Percentiles rank a stretch among this genome's conserved stretches.
These are phyloP conservation scores for Suillus variegatus DNA, from an alignment of 768 basidiomycete genomes.

Conservation along the genomic window DNA sequence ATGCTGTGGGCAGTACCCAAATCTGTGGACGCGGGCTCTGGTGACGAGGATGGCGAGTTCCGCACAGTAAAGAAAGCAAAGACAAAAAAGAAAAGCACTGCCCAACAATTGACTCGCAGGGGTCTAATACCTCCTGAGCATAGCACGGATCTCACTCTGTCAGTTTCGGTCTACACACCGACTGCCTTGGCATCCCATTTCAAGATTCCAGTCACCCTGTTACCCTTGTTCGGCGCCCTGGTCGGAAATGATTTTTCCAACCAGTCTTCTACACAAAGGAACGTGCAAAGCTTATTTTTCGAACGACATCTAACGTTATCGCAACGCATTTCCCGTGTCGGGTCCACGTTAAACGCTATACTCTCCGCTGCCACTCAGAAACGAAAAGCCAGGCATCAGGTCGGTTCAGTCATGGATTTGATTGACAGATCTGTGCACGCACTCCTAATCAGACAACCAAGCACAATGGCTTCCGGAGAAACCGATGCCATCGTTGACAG, in stretches of 20 bases:
- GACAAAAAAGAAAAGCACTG: constrained; percentile 44
- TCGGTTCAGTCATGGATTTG: constrained; percentile 75
- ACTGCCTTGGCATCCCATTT: constrained; percentile 61
- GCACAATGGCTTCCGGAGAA: constrained; percentile 58
- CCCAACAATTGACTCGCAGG: constrained; percentile 17
- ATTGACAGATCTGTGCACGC: constrained; percentile 67
- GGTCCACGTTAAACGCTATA: constrained; percentile 55
- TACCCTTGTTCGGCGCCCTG: constrained; percentile 77
- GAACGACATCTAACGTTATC: constrained; percentile 54
- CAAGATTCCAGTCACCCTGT: constrained; percentile 64
- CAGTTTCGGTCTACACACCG: constrained; percentile 63
- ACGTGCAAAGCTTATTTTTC: constrained; percentile 67
- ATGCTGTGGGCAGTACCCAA: constrained; percentile 60
- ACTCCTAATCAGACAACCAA: constrained; percentile 52
- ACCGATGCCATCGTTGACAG: constrained; percentile 63
- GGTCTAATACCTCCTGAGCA: constrained; percentile 58
- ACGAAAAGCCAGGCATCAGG: constrained; percentile 52
- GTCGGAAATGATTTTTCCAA: constrained; percentile 81
- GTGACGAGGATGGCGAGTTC: constrained; percentile 55
- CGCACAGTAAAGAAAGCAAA: constrained; percentile 58
- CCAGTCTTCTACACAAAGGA: constrained; percentile 47
- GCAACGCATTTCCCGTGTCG: constrained; percentile 70
- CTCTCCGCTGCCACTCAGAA: constrained; percentile 50
- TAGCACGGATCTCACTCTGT: constrained; percentile 46
- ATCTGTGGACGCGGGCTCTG: constrained; percentile 27